Base-by-base conservation (phyloP, 371 early-diverging fungal species). In the Actinomortierella ambigua region DNA sequence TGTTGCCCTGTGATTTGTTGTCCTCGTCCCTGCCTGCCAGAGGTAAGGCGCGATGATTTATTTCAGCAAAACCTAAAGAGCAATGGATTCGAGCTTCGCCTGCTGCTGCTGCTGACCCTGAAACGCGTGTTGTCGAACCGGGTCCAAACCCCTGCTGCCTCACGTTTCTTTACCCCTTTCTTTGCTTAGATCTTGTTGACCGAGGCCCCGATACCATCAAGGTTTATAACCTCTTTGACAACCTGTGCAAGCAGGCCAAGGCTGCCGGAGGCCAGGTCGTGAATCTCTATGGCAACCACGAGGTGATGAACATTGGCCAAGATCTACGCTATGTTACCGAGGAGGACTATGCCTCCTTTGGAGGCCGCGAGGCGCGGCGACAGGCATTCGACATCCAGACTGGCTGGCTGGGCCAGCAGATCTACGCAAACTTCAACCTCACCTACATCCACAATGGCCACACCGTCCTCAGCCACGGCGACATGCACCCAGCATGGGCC, bases 381-480 rank as follows among this genome's bases (percentile, higher is more conserved):
- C 52, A 77, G 2, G 89, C 85, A 0, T 93, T 87, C 68, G 65
- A 79, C 42, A 56, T 68, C 20, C 77, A 84, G 4, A 53, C 68
- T 23, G 93, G 93, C 0, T 88, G 84, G 80, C 83, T 90, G 43
- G 93, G 93, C 1, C 58, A 73, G 15, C 84, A 84, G 39, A 66
- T 93, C 20, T 75, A 76, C 1, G 62, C 65, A 17, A 39, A 71
- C 34, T 73, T 83, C 39, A 84, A 87, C 53, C 78, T 91, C 55
- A 85, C 86, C 0, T 80, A 87, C 46, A 78, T 78, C 47, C 88
- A 90, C 3, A 81, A 86, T 22, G 79, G 77, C 14, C 71, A 77
- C 40, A 89, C 88, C 3, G 83, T 91, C 8, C 92, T 92, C 75
- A 81, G 85, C 29, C 93, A 93, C 68, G 93, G 90, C 43, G 93